Evolutionary conservation across 2,329 filamentous ascomycete species (phyloP), one percentile per base, ranked within the genome.

Genomic region (Dendryphion nanum): DNA sequence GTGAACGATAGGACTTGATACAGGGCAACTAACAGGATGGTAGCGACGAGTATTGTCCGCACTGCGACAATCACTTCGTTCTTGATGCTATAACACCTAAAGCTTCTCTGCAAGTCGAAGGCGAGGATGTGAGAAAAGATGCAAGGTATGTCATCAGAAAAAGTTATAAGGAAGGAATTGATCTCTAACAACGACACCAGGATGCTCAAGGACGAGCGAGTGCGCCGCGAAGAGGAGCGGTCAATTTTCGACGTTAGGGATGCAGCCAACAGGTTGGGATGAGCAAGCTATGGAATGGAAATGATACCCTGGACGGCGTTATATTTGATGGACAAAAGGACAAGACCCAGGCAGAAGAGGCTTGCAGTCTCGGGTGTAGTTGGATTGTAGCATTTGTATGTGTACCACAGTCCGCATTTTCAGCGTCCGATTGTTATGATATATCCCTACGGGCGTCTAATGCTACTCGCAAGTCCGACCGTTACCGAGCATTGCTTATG

Each of bases 51-150:
- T 98, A 95, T 76, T 98, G 93, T 74, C 94, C 93, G 16, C 88
- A 96, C 72, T 98, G 93, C 74, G 93, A 98, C 65, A 98, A 98
- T 72, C 94, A 98, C 70, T 98, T 90, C 62, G 86, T 98, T 26
- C 76, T 98, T 48, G 90, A 97, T 4, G 94, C 93, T 35, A 69
- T 85, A 53, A 87, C 85, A 4, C 88, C 93, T 16, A 86, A 94
- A 69, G 79, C 90, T 7, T 79, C 85, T 23, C 71, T 98, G 35
- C 81, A 90, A 50, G 79, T 98, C 35, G 93, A 98, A 72, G 87
- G 91, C 44, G 91, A 94, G 47, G 94, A 98, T 69, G 83, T 83
- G 3, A 77, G 93, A 43, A 78, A 90, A 54, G 88, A 98, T 68
- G 81, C 79, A 57, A 81, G 86, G 71, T 75, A 63, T 31, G 8